These are phyloP conservation scores for Poronia punctata DNA, from an alignment of 495 filamentous ascomycete genomes.

Conservation along the genomic window DNA sequence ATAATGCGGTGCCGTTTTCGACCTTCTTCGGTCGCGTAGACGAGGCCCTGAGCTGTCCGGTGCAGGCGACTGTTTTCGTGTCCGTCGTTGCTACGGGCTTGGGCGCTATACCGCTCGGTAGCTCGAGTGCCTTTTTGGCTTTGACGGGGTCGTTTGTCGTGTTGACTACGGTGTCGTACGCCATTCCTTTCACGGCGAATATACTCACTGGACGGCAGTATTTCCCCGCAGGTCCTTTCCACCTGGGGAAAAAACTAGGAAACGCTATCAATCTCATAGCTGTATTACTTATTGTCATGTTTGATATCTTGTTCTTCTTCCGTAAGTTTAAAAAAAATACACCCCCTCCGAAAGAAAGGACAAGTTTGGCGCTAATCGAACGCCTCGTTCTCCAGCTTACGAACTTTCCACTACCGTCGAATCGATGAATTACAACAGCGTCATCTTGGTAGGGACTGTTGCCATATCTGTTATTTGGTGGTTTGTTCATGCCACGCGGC, in stretches of 20 bases:
- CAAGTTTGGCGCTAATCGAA: slow-evolving; percentile 4
- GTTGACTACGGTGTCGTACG: slow-evolving; percentile 65
- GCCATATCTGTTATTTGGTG: slow-evolving; percentile 54
- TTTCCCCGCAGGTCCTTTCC: slow-evolving; percentile 63
- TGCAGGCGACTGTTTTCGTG: slow-evolving; percentile 61
- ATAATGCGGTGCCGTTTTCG: slow-evolving; percentile 55
- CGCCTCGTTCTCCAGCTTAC: slow-evolving; percentile 47
- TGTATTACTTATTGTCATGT: slow-evolving; percentile 59
- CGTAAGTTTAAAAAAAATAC: slow-evolving; percentile 24
- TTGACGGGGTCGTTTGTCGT: slow-evolving; percentile 71
- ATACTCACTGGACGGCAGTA: slow-evolving; percentile 56
- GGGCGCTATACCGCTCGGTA: slow-evolving; percentile 69
- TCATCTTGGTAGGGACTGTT: slow-evolving; percentile 54
- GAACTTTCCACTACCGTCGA: slow-evolving; percentile 45
- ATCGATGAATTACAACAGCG: slow-evolving; percentile 67
- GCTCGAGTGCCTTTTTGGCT: slow-evolving; percentile 65
- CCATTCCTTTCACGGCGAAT: slow-evolving; percentile 69
- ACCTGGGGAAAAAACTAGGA: slow-evolving; percentile 55
- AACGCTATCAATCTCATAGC: slow-evolving; percentile 52
- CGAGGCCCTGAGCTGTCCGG: slow-evolving; percentile 52
- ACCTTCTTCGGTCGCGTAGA: slow-evolving; percentile 41
- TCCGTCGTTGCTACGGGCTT: slow-evolving; percentile 56
- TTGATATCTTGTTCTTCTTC: slow-evolving; percentile 70
- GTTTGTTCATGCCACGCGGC: slow-evolving; percentile 48
- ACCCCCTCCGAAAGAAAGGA: neutral